Evolutionary conservation across 2,329 filamentous ascomycete species (phyloP).

Genomic region (Nothopassalora personata): DNA sequence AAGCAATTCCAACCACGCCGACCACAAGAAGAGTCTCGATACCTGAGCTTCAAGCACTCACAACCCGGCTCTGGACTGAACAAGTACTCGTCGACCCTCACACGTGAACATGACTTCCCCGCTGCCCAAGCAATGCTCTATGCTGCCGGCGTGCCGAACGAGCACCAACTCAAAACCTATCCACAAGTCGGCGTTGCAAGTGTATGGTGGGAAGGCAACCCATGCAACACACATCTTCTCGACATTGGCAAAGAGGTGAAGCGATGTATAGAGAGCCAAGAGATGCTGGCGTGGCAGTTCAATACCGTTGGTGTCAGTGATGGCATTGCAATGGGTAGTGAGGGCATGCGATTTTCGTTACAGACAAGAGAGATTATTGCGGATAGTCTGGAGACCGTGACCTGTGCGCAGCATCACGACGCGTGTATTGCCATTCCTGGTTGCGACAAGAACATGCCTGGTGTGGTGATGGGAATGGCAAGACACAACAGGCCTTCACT

Average conservation of each 20-base stretch:
- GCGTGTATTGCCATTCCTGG: conserved; percentile 90
- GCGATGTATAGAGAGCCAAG: conserved; percentile 69
- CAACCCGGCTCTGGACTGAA: conserved; percentile 62
- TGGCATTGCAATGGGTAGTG: conserved; percentile 90
- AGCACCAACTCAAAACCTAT: conserved; percentile 79
- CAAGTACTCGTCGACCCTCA: conserved; percentile 77
- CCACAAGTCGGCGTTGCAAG: conserved; percentile 87
- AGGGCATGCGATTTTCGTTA: conserved; percentile 91
- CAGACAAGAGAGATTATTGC: conserved; percentile 89
- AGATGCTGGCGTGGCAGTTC: conserved; percentile 92
- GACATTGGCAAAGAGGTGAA: conserved; percentile 87
- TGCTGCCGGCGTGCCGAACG: conserved; percentile 78
- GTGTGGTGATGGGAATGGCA: conserved; percentile 72
- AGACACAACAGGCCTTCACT: conserved; percentile 86
- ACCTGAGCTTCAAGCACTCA: conserved; percentile 54
- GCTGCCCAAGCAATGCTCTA: conserved; percentile 96
- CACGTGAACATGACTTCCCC: conserved; percentile 81
- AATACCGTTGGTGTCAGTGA: conserved; percentile 84
- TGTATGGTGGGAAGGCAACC: conserved; percentile 95
- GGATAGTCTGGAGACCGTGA: conserved; percentile 89
- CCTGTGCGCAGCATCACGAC: conserved; percentile 85
- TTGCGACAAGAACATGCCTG: conserved; percentile 98
- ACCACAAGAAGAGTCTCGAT: conserved; percentile 43
- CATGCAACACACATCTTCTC: conserved; percentile 75
- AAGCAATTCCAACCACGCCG: conserved; percentile 29